Conservation (phyloP, 2,329 filamentous ascomycete genomes). For the Hirsutella thompsonii region DNA sequence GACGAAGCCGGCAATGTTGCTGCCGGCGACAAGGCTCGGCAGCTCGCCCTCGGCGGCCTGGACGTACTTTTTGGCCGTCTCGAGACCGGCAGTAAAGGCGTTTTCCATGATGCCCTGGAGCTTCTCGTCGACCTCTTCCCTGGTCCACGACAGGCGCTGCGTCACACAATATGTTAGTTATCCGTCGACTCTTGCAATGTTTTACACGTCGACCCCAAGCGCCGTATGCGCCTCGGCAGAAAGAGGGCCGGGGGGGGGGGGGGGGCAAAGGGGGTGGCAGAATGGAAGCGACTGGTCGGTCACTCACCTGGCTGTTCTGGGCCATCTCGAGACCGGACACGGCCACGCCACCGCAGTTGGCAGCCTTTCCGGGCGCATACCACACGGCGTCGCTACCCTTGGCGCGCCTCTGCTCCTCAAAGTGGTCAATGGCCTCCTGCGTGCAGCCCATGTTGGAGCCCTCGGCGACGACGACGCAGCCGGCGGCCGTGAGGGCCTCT, state of each 20-base stretch:
- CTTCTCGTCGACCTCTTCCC: constrained; percentile 81
- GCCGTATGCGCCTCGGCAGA: too few relatives aligned
- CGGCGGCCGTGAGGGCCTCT: constrained; percentile 61
- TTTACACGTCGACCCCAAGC: too few relatives aligned
- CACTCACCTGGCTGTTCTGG: constrained; percentile 63
- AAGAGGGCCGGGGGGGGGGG: too few relatives aligned
- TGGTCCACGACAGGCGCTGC: constrained; percentile 69
- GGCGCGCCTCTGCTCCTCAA: constrained; percentile 65
- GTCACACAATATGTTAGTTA: neutral
- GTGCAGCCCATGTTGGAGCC: constrained; percentile 99
- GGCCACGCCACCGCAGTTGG: constrained; percentile 94
- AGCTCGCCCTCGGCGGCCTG: constrained; percentile 67
- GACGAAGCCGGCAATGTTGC: constrained; percentile 94
- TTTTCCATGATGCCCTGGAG: constrained; percentile 92
- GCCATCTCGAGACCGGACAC: constrained; percentile 98
- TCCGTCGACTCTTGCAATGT: too few relatives aligned
- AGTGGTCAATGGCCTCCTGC: constrained; percentile 84
- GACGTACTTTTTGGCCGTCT: constrained; percentile 84
- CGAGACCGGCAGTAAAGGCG: constrained; percentile 79
- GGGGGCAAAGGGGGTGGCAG: too few relatives aligned
- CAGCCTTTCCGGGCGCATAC: constrained; percentile 95
- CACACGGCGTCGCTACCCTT: constrained; percentile 64
- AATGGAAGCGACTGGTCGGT: too few relatives aligned
- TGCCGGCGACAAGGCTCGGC: constrained; percentile 81
- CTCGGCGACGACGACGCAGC: constrained; percentile 80